phyloP scores from a whole-genome alignment of 176 grass and related monocot genomes.

The Oryza longistaminata region DNA sequence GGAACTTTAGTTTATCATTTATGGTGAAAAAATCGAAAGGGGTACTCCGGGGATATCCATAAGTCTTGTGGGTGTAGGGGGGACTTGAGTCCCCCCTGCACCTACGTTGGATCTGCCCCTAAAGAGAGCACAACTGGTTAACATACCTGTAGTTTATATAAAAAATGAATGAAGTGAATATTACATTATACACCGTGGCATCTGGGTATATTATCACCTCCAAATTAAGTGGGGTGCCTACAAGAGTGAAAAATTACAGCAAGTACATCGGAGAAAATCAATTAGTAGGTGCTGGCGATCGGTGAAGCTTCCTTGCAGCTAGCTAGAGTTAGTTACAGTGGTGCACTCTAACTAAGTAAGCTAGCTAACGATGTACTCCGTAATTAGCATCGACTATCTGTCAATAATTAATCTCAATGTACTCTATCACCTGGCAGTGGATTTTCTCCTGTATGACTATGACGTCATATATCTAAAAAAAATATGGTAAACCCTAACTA shows the following conservation, averaged over 20 bases:
- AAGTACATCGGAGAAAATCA: neutral
- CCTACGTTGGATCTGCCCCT: too few relatives aligned
- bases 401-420: too few relatives aligned
- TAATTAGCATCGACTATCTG: too few relatives aligned
- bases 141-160: too few relatives aligned
- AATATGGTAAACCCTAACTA: neutral
- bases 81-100: too few relatives aligned
- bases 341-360: too few relatives aligned
- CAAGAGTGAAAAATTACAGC: neutral
- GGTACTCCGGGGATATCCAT: too few relatives aligned
- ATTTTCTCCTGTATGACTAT: neutral
- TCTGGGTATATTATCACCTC: constrained; percentile 3
- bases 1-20: too few relatives aligned
- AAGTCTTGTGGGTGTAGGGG: too few relatives aligned
- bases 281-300: neutral
- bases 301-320: constrained; percentile 13
- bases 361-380: neutral
- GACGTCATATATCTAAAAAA: neutral
- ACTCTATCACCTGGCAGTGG: neutral
- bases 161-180: neutral
- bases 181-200: too few relatives aligned
- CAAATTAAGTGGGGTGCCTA: constrained; percentile 17
- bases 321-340: neutral
- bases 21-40: too few relatives aligned
- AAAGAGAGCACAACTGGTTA: too few relatives aligned